Evolutionary conservation across 2,329 filamentous ascomycete genomes (phyloP).

Genomic region (Sclerotinia minor): DNA sequence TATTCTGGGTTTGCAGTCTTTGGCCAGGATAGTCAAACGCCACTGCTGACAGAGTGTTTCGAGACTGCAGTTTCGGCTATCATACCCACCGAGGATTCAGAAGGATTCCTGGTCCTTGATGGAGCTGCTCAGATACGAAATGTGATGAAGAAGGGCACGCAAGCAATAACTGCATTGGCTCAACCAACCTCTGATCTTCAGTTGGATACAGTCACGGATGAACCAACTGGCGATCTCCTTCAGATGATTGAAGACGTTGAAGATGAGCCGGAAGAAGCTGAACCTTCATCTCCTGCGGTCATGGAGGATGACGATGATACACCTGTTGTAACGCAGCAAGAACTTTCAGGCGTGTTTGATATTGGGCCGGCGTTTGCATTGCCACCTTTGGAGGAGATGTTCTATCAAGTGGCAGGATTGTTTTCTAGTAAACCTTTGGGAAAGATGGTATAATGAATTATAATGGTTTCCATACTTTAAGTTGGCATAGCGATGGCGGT

Average conservation of each 20-base stretch:
- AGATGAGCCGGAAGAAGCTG: slow-evolving; percentile 40
- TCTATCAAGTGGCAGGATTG: slow-evolving; percentile 68
- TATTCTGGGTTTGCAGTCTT: slow-evolving; percentile 63
- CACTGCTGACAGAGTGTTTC: slow-evolving; percentile 59
- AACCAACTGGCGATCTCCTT: slow-evolving; percentile 30
- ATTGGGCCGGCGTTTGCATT: slow-evolving; percentile 66
- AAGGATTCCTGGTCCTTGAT: slow-evolving; percentile 76
- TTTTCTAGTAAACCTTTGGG: slow-evolving; percentile 58
- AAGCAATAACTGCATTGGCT: slow-evolving; percentile 52
- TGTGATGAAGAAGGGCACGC: slow-evolving; percentile 58
- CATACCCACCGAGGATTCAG: slow-evolving; percentile 60
- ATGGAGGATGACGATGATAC: slow-evolving; percentile 54
- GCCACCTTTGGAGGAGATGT: slow-evolving; percentile 72
- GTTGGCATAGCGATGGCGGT: slow-evolving; percentile 29
- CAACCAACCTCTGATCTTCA: slow-evolving; percentile 53
- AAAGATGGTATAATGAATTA: slow-evolving; percentile 18
- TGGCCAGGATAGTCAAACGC: slow-evolving; percentile 57
- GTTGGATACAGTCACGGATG: slow-evolving; percentile 42
- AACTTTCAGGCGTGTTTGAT: slow-evolving; percentile 70
- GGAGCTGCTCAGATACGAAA: slow-evolving; percentile 71
- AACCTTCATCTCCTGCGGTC: slow-evolving; percentile 40
- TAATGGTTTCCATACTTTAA: slow-evolving; percentile 23
- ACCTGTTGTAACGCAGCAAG: slow-evolving; percentile 66
- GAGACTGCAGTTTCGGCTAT: slow-evolving; percentile 65
- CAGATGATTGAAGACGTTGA: slow-evolving; percentile 38